These are phyloP conservation scores for Dioszegia aurantiaca DNA, from an alignment of 768 basidiomycete species.

Conservation along the genomic window DNA sequence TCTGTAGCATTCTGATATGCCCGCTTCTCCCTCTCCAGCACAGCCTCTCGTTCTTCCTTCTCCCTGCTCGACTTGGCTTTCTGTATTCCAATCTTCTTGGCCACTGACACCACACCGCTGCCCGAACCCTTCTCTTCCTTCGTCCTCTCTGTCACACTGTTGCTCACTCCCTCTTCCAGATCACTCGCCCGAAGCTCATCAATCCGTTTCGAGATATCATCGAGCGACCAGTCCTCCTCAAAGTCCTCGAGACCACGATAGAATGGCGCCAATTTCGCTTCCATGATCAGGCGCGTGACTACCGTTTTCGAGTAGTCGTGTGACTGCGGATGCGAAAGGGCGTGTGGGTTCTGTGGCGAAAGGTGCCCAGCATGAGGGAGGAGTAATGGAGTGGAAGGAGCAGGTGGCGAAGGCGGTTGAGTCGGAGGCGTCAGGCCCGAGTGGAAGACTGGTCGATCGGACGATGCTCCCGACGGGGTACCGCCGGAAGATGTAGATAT, in stretches of 20 bases:
- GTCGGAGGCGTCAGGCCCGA: conserved; percentile 39
- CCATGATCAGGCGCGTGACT: conserved; percentile 81
- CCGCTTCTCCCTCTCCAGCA: conserved; percentile 63
- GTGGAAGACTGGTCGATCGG: conserved; percentile 27
- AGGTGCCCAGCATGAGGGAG: conserved; percentile 49
- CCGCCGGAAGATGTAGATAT: conserved; percentile 1
- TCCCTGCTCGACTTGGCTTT: conserved; percentile 21
- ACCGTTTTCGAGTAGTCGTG: conserved; percentile 85
- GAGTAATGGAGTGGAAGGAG: conserved; percentile 43
- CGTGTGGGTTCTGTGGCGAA: conserved; percentile 47
- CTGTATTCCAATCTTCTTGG: conserved; percentile 34
- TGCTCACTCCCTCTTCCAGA: conserved; percentile 38
- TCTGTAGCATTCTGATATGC: conserved; percentile 82
- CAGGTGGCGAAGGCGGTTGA: conserved; percentile 35
- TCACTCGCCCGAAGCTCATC: conserved; percentile 45
- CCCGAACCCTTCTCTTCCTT: conserved; percentile 25
- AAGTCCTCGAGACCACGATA: conserved; percentile 95
- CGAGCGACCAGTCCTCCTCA: conserved; percentile 81
- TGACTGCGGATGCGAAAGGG: conserved; percentile 39
- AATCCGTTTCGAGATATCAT: conserved; percentile 59
- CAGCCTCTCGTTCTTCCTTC: conserved; percentile 26
- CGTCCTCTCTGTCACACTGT: conserved; percentile 37
- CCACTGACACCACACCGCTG: conserved; percentile 20
- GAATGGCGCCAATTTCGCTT: conserved; percentile 87
- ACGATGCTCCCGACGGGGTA: background rate